These are phyloP conservation scores for Clitoria ternatea DNA, from an alignment of 306 rosid species.

Conservation along the genomic window DNA sequence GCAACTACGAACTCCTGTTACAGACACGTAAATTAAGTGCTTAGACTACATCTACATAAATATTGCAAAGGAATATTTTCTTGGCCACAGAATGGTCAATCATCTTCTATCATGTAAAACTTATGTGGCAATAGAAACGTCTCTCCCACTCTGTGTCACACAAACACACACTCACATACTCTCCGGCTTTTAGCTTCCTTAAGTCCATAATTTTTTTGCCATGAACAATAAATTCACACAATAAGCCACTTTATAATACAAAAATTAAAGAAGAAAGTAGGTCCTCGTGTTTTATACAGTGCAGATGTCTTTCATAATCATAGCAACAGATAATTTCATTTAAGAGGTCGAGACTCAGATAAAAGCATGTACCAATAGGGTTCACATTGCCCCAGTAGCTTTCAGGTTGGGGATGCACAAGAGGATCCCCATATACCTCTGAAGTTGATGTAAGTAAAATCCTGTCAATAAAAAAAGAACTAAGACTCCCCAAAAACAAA, in stretches of 20 bases:
- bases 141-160: no score
- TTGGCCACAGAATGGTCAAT: neutral
- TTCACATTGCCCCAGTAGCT: slow-evolving; percentile 94
- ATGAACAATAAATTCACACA: neutral
- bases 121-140: neutral
- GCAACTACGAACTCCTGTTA: slow-evolving; percentile 93
- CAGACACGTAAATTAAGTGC: slow-evolving; percentile 10
- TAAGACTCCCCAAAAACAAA: no score
- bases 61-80: neutral
- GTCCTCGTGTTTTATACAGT: neutral
- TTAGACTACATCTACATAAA: slow-evolving; percentile 9
- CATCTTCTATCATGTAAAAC: neutral
- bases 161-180: neutral
- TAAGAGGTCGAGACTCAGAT: slow-evolving; percentile 25
- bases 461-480: slow-evolving; percentile 48
- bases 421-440: slow-evolving; percentile 95
- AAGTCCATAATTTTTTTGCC: neutral
- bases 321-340: neutral
- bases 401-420: slow-evolving; percentile 87
- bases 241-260: neutral
- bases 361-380: slow-evolving; percentile 80
- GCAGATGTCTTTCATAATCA: neutral
- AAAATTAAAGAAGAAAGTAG: neutral
- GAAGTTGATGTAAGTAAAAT: slow-evolving; percentile 94
- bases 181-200: slow-evolving; percentile 1